Evolutionary conservation across 2,329 filamentous ascomycete species (phyloP).

Genomic region (Sphaerulina musiva): DNA sequence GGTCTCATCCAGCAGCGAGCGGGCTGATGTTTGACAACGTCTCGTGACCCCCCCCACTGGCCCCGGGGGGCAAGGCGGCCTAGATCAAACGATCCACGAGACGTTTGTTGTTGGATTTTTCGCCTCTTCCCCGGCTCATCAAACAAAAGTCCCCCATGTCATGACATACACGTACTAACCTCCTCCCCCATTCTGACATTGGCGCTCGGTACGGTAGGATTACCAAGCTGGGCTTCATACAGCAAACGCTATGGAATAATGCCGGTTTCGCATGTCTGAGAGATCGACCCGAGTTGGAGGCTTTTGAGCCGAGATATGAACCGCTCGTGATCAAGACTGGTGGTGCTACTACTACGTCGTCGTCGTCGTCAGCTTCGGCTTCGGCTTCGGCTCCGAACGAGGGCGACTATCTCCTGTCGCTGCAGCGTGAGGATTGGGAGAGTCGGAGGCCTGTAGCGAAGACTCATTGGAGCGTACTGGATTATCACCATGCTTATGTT

Average conservation of each 20-base stretch:
- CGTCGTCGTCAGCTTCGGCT: not conserved
- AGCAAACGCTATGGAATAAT: constrained; percentile 64
- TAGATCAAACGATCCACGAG: too few relatives aligned
- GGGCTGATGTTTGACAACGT: too few relatives aligned
- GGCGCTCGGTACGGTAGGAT: constrained; percentile 42
- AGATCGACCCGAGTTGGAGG: constrained; percentile 49
- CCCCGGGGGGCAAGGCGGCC: too few relatives aligned
- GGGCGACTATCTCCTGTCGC: constrained; percentile 1
- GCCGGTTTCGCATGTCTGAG: constrained; percentile 58
- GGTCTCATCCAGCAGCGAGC: too few relatives aligned
- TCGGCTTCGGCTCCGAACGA: not conserved
- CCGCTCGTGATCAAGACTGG: constrained; percentile 50
- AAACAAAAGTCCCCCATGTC: too few relatives aligned
- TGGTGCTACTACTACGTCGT: too few relatives aligned
- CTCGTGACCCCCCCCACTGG: too few relatives aligned
- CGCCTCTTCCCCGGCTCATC: too few relatives aligned
- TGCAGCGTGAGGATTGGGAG: constrained; percentile 16
- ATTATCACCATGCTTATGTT: constrained; percentile 71
- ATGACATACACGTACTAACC: too few relatives aligned
- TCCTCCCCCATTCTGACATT: too few relatives aligned
- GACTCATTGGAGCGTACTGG: constrained; percentile 51
- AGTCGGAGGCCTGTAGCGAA: constrained; percentile 21
- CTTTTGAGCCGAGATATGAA: constrained; percentile 51
- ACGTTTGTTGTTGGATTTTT: too few relatives aligned
- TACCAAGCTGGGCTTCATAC: constrained; percentile 51